Evolutionary conservation across 108 stramenopile species (phyloP).

Genomic region (Nannochloropsis granulata): DNA sequence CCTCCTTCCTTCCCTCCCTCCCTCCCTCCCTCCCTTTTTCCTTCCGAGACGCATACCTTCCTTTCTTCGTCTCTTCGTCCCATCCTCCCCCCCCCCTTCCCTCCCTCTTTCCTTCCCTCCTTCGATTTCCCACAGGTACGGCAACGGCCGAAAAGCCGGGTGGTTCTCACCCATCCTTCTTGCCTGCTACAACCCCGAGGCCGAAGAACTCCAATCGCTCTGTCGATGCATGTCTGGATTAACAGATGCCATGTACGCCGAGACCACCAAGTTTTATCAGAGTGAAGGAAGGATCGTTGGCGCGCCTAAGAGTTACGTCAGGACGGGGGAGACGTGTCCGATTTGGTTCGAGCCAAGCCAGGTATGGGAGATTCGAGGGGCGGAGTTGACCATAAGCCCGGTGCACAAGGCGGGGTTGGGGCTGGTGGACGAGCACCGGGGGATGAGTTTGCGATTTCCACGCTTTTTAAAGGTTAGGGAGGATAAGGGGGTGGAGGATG

Average conservation of each 20-base stretch:
- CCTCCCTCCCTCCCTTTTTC: not conserved
- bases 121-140: not conserved
- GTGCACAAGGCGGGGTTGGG: not conserved
- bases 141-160: not conserved
- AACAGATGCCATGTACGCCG: not conserved
- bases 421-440: not conserved
- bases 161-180: conserved; percentile 1
- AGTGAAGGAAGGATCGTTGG: not conserved
- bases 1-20: not conserved
- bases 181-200: not conserved
- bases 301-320: not conserved
- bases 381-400: not conserved
- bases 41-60: not conserved
- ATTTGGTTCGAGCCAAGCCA: conserved; percentile 1
- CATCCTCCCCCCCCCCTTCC: not conserved
- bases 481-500: conserved; percentile 1
- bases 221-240: not conserved
- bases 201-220: not conserved
- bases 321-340: not conserved
- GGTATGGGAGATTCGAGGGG: not conserved
- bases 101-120: not conserved
- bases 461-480: not conserved
- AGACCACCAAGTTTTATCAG: not conserved
- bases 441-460: not conserved
- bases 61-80: not conserved